Percentiles rank a stretch among this genome's conserved stretches.
Conservation (phyloP, 352 stramenopile species). For the Pythium phragmiticola region DNA sequence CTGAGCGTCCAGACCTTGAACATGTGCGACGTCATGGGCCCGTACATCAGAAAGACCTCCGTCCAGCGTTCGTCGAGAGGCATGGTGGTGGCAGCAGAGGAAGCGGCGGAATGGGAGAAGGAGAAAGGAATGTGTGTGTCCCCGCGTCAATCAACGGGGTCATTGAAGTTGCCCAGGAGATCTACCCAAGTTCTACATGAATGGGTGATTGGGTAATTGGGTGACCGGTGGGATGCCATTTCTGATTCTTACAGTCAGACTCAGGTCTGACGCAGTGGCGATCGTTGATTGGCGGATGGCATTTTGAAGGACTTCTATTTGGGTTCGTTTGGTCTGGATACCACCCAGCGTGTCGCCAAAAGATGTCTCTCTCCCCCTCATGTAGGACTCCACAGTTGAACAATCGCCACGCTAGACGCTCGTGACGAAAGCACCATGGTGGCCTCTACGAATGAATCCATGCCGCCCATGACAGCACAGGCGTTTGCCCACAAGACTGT, state of each 20-base stretch:
- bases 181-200: not conserved
- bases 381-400: not conserved
- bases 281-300: conserved; percentile 4
- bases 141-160: not conserved
- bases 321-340: not conserved
- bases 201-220: not conserved
- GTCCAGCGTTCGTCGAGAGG: conserved; percentile 1
- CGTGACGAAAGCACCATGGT: not conserved
- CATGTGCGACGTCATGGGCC: not conserved
- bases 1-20: conserved; percentile 15
- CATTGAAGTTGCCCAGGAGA: conserved; percentile 3
- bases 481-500: conserved; percentile 60
- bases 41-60: conserved; percentile 3
- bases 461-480: conserved; percentile 43
- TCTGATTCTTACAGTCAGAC: conserved; percentile 2
- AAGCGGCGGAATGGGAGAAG: not conserved
- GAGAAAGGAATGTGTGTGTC: not conserved
- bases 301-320: conserved; percentile 7
- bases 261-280: conserved; percentile 1
- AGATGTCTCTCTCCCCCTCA: too few relatives aligned
- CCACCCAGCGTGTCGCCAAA: not conserved
- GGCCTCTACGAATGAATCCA: not conserved
- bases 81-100: conserved; percentile 1
- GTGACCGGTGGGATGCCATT: not conserved
- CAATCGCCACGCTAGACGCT: conserved; percentile 2